Evolutionary conservation across 306 rosid species (phyloP).

Genomic region (Casuarina glauca): DNA sequence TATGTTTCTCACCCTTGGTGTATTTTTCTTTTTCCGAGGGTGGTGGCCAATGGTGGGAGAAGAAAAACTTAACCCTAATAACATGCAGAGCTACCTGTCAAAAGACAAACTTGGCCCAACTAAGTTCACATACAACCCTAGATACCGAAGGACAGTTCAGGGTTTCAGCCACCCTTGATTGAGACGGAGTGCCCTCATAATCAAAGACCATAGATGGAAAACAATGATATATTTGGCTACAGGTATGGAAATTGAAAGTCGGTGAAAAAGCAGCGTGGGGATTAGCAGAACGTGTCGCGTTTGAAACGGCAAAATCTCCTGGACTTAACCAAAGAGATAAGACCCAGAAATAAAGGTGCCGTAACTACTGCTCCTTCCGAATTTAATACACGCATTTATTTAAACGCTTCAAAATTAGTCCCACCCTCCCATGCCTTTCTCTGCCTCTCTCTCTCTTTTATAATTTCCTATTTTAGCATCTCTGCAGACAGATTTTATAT

Average conservation of each 20-base stretch:
- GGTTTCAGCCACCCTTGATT: not conserved
- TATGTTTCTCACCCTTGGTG: not conserved
- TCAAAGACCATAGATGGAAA: not conserved
- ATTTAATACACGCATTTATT: conserved; percentile 16
- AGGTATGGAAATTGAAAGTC: not conserved
- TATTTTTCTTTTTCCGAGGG: conserved; percentile 12
- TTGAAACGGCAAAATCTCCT: conserved; percentile 17
- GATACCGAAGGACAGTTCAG: conserved; percentile 24
- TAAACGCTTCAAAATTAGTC: conserved; percentile 3
- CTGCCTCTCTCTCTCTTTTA: not conserved
- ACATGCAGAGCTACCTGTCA: not conserved
- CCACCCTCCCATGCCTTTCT: not conserved
- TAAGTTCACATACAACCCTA: conserved; percentile 11
- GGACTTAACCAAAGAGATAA: not conserved
- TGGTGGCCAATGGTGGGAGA: conserved; percentile 35
- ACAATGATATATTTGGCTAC: not conserved
- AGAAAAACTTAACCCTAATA: conserved; percentile 36
- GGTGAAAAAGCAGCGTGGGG: conserved; percentile 10
- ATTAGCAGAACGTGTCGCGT: conserved; percentile 23
- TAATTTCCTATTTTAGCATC: not conserved
- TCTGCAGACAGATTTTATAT: not conserved
- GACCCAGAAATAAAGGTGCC: conserved; percentile 25
- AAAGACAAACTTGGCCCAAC: conserved; percentile 24
- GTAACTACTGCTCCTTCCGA: conserved; percentile 28
- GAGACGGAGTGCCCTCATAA: not conserved